phyloP scores from a whole-genome alignment of 192 early-diverging fungal genomes.

The Radiomyces spectabilis region DNA sequence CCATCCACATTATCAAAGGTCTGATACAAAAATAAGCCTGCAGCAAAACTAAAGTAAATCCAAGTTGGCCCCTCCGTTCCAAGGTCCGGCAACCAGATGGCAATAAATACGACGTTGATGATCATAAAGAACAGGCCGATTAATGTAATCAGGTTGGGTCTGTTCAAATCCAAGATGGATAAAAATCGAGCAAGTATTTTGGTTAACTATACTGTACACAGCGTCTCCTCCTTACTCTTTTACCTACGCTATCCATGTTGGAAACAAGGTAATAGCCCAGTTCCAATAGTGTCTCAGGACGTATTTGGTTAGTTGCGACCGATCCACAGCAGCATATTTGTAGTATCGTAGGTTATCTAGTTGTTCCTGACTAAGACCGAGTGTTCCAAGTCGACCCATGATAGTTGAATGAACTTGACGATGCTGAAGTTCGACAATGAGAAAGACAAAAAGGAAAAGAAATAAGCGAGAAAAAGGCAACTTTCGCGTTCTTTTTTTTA shows the following conservation, averaged over 20 bases:
- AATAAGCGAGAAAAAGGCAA: not conserved
- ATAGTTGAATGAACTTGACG: no score
- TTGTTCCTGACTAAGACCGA: slow-evolving; percentile 19
- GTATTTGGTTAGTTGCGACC: slow-evolving; percentile 77
- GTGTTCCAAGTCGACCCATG: not conserved
- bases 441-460: not conserved
- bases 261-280: slow-evolving; percentile 80
- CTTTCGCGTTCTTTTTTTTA: not conserved
- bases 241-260: slow-evolving; percentile 69
- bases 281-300: slow-evolving; percentile 84
- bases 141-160: slow-evolving; percentile 77
- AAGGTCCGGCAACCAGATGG: slow-evolving; percentile 61
- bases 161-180: slow-evolving; percentile 10
- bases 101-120: slow-evolving; percentile 56
- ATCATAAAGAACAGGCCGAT: slow-evolving; percentile 71
- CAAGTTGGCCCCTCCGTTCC: slow-evolving; percentile 58
- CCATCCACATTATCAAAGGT: slow-evolving; percentile 88
- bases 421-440: not conserved
- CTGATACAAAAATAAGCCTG: slow-evolving; percentile 78
- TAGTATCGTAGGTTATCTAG: slow-evolving; percentile 70
- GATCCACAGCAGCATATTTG: slow-evolving; percentile 71
- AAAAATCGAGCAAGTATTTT: not conserved
- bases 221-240: not conserved
- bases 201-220: not conserved
- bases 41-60: slow-evolving; percentile 67